Conservation (phyloP, 139 green algal genomes). For the Chlamydomonas sp. region DNA sequence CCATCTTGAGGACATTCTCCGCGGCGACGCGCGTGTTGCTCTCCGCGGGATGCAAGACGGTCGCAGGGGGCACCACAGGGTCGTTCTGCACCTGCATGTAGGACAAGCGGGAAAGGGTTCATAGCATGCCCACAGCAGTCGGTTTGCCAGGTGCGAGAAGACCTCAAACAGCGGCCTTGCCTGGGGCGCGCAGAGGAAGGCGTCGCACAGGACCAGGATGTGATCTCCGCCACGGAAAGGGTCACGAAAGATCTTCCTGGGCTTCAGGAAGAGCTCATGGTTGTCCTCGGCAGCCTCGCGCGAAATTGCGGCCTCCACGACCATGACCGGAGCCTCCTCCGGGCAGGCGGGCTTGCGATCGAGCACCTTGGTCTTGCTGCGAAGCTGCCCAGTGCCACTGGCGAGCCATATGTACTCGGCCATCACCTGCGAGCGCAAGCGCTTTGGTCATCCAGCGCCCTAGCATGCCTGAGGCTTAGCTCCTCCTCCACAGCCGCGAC, state of each 20-base stretch:
- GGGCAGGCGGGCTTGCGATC: constrained; percentile 31
- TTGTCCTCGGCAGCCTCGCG: constrained; percentile 35
- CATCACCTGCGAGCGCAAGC: constrained; percentile 44
- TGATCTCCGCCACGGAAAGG: constrained; percentile 74
- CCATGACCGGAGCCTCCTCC: constrained; percentile 42
- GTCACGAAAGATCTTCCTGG: constrained; percentile 70
- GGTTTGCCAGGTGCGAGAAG: too few relatives aligned
- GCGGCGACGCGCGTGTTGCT: constrained; percentile 67
- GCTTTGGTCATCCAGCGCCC: not conserved
- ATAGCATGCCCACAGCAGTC: not conserved
- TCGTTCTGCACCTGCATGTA: constrained; percentile 13
- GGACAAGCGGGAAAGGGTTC: not conserved
- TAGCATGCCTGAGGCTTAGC: too few relatives aligned
- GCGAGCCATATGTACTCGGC: constrained; percentile 74
- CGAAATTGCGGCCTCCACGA: constrained; percentile 38
- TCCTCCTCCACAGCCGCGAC: not conserved
- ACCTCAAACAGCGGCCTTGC: not conserved
- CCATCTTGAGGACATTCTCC: constrained; percentile 46
- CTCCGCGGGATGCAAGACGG: constrained; percentile 47
- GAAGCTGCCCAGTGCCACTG: constrained; percentile 53
- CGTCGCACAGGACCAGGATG: constrained; percentile 83
- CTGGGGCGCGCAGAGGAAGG: constrained; percentile 49
- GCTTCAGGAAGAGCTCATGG: constrained; percentile 64
- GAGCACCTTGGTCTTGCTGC: constrained; percentile 47
- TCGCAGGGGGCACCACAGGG: not conserved